phyloP scores from a whole-genome alignment of 2,329 filamentous ascomycete species.

The Stagonosporopsis tanaceti region DNA sequence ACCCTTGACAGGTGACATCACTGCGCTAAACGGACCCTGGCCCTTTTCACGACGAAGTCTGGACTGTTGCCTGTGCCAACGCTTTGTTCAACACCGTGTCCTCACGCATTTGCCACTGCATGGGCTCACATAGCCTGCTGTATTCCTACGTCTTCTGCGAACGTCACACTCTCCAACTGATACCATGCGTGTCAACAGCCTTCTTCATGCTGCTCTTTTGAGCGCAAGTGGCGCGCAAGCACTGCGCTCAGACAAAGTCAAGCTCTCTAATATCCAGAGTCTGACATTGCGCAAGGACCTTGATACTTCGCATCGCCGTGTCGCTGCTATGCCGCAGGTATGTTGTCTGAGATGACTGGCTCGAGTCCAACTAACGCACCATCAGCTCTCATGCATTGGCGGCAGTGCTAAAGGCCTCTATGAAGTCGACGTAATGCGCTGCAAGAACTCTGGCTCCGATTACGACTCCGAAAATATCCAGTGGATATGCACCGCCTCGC shows the following conservation, averaged over 20 bases:
- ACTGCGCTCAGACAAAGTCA: conserved; percentile 59
- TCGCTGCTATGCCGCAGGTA: conserved; percentile 71
- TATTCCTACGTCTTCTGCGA: neutral
- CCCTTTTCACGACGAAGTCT: conserved; percentile 20
- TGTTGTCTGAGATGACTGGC: neutral
- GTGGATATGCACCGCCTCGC: conserved; percentile 82
- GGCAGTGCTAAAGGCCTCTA: conserved; percentile 69
- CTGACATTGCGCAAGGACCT: conserved; percentile 77
- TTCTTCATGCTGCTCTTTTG: conserved; percentile 46
- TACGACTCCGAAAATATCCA: conserved; percentile 86
- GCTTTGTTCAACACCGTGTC: conserved; percentile 34
- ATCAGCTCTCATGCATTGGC: conserved; percentile 76
- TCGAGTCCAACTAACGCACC: conserved; percentile 19
- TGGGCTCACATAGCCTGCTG: conserved; percentile 7
- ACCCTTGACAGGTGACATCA: conserved; percentile 25
- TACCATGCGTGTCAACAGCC: conserved; percentile 42
- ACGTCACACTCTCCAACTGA: neutral
- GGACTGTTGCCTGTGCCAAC: conserved; percentile 25
- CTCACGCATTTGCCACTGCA: conserved; percentile 34
- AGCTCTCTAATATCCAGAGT: conserved; percentile 73
- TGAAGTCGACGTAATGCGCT: conserved; percentile 83
- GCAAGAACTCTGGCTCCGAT: conserved; percentile 81
- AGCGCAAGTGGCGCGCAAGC: conserved; percentile 41
- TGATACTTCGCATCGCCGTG: conserved; percentile 77
- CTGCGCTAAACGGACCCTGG: conserved; percentile 8